phyloP scores from a whole-genome alignment of 1,284 basidiomycete species.

The Vanrija sp. region DNA sequence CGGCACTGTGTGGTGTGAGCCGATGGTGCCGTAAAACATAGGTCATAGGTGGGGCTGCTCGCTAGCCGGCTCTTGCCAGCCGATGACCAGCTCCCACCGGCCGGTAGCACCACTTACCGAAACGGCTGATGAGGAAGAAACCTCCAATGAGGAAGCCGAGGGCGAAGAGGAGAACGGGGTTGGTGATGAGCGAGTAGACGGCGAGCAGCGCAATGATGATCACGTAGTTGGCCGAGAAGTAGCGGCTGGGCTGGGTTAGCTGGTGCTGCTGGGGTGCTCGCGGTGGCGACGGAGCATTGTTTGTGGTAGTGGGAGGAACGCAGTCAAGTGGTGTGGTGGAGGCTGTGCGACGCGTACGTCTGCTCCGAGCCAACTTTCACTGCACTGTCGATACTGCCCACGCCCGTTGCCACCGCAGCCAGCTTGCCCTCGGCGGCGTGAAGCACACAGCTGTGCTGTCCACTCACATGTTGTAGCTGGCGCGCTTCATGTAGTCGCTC shows the following conservation, averaged over 20 bases:
- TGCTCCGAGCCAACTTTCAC: no score
- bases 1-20: conserved; percentile 13
- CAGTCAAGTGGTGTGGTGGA: background rate
- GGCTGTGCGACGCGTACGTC: no score
- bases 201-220: conserved; percentile 75
- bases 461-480: conserved; percentile 40
- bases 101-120: conserved; percentile 58
- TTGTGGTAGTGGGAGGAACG: background rate
- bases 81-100: background rate
- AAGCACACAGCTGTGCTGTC: no score
- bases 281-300: background rate
- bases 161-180: conserved; percentile 74
- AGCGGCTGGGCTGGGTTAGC: conserved; percentile 73
- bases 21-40: background rate
- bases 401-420: background rate
- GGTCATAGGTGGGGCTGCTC: background rate
- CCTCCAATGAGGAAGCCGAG: conserved; percentile 87
- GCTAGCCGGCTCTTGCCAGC: background rate
- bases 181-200: conserved; percentile 85
- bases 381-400: no score
- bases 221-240: conserved; percentile 89
- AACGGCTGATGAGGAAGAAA: conserved; percentile 83
- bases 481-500: conserved; percentile 53
- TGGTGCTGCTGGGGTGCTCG: background rate
- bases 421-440: background rate